Percentiles rank a stretch among this genome's conserved stretches.
These are phyloP conservation scores for Ramaria sp. DNA, from an alignment of 768 basidiomycete species.

Conservation along the genomic window DNA sequence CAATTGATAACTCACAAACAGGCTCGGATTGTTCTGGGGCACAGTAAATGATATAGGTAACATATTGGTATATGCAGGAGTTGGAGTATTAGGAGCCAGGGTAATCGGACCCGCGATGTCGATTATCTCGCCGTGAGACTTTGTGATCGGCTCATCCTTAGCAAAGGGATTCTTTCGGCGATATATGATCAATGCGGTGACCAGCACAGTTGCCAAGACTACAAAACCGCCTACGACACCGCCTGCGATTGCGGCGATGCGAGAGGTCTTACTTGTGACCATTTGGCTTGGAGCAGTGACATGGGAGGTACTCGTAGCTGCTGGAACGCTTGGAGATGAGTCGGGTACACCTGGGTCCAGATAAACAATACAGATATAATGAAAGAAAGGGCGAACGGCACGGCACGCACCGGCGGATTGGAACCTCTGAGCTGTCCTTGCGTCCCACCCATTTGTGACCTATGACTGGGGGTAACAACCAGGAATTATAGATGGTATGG, in stretches of 20 bases:
- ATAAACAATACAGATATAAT: too few relatives aligned
- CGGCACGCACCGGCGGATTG: too few relatives aligned
- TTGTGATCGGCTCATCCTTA: neutral
- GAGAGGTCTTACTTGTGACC: conserved; percentile 13
- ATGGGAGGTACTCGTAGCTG: too few relatives aligned
- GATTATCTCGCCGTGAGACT: neutral
- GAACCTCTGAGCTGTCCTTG: too few relatives aligned
- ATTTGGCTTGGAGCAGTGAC: neutral
- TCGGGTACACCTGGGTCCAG: too few relatives aligned
- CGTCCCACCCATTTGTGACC: too few relatives aligned
- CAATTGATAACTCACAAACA: too few relatives aligned
- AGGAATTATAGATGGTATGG: neutral
- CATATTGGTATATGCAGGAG: conserved; percentile 16
- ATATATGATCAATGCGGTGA: conserved; percentile 18
- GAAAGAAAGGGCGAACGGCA: too few relatives aligned
- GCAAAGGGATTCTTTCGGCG: conserved; percentile 4
- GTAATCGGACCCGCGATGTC: conserved; percentile 9
- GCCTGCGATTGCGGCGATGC: conserved; percentile 53
- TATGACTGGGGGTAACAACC: neutral
- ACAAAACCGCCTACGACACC: conserved; percentile 43
- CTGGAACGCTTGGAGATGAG: too few relatives aligned
- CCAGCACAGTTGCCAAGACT: neutral
- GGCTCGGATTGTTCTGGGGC: too few relatives aligned
- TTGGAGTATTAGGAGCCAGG: conserved; percentile 3
- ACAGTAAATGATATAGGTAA: neutral